These are phyloP conservation scores for Canna indica DNA, from an alignment of 176 grass and related monocot species.

Conservation along the genomic window DNA sequence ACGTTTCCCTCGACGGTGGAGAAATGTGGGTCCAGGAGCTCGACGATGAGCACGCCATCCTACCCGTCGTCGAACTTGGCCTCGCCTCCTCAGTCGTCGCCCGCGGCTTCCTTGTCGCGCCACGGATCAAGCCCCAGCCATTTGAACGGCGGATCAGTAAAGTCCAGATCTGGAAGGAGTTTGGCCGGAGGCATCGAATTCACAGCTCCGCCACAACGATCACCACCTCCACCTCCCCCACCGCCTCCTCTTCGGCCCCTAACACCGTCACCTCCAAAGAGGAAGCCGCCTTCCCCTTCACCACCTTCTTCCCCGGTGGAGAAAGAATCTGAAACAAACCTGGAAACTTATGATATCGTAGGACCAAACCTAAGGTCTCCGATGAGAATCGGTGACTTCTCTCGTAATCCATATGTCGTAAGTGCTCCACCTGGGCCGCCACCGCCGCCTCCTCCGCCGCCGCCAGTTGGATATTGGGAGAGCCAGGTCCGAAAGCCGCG, in stretches of 20 bases:
- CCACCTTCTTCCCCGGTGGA: constrained; percentile 60
- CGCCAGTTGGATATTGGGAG: constrained; percentile 91
- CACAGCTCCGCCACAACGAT: constrained; percentile 21
- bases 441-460: constrained; percentile 22
- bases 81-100: constrained; percentile 40
- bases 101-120: constrained; percentile 39
- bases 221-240: constrained; percentile 47
- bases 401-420: constrained; percentile 29
- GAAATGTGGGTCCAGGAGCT: constrained; percentile 41
- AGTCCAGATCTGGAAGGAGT: constrained; percentile 44
- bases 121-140: constrained; percentile 64
- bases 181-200: constrained; percentile 15
- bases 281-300: constrained; percentile 64
- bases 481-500: constrained; percentile 78
- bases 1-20: constrained; percentile 45
- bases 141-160: constrained; percentile 58
- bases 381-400: neutral
- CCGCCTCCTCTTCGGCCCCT: constrained; percentile 46
- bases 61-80: constrained; percentile 59
- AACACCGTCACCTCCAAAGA: constrained; percentile 63
- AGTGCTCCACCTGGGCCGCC: neutral
- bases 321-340: constrained; percentile 36
- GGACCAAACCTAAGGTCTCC: neutral
- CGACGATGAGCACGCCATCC: constrained; percentile 79
- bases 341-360: constrained; percentile 23